These are phyloP conservation scores for Xerocomus nothofagi DNA, from an alignment of 1,284 basidiomycete species.

Conservation along the genomic window DNA sequence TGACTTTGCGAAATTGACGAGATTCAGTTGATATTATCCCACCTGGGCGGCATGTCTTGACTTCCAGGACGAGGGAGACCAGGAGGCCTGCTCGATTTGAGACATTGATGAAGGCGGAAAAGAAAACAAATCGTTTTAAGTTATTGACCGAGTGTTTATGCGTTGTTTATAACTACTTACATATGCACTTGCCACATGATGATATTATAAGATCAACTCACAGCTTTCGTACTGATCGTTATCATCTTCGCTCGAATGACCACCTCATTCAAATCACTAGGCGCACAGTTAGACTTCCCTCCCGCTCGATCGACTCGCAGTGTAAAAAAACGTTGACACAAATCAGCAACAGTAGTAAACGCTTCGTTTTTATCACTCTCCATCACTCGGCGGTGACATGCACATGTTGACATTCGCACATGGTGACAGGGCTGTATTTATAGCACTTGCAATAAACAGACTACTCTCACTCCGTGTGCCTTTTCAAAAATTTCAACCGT, in stretches of 20 bases:
- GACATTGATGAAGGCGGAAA: slow-evolving; percentile 11
- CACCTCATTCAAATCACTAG: not conserved
- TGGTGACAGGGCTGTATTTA: not conserved
- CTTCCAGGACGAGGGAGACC: slow-evolving; percentile 58
- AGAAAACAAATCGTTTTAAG: not conserved
- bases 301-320: too few relatives aligned
- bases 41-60: slow-evolving; percentile 52
- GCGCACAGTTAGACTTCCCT: not conserved
- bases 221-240: too few relatives aligned
- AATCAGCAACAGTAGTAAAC: not conserved
- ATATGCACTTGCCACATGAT: too few relatives aligned
- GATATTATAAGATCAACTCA: too few relatives aligned
- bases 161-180: not conserved
- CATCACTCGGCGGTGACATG: not conserved
- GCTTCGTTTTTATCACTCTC: not conserved
- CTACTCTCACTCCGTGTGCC: not conserved
- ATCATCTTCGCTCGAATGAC: too few relatives aligned
- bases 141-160: not conserved
- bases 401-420: not conserved
- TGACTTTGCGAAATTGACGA: not conserved
- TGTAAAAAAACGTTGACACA: too few relatives aligned
- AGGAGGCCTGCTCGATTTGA: slow-evolving; percentile 20
- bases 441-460: not conserved
- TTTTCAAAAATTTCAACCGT: not conserved
- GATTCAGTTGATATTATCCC: slow-evolving; percentile 17